These are phyloP conservation scores for Breynia disticha DNA, from an alignment of 441 rosid genomes.

Conservation along the genomic window DNA sequence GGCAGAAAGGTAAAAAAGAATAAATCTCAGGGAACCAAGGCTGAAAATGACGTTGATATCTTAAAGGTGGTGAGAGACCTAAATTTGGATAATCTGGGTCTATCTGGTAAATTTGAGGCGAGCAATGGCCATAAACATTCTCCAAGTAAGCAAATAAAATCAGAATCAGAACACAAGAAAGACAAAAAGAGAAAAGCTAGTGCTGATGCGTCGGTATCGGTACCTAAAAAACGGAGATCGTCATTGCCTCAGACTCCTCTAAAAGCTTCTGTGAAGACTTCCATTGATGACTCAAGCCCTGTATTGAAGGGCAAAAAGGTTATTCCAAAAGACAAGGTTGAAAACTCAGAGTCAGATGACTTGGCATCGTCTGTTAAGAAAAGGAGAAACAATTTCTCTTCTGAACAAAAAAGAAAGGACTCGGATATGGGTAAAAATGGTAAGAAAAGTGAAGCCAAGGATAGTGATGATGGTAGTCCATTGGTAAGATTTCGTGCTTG, in stretches of 20 bases:
- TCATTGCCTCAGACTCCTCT: constrained; percentile 50
- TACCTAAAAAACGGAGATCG: constrained; percentile 77
- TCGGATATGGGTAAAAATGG: constrained; percentile 32
- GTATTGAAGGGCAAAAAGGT: constrained; percentile 32
- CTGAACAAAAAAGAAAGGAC: constrained; percentile 37
- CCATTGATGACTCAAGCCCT: constrained; percentile 29
- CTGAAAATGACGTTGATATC: constrained; percentile 70
- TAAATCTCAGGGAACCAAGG: constrained; percentile 35
- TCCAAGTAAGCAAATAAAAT: constrained; percentile 34
- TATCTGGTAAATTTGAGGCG: constrained; percentile 55
- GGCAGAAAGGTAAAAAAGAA: constrained; percentile 46
- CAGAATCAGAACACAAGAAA: constrained; percentile 35
- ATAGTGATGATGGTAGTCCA: constrained; percentile 32
- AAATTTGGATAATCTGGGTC: constrained; percentile 58
- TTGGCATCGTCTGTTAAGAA: constrained; percentile 35
- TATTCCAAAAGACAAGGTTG: constrained; percentile 18
- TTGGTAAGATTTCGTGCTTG: constrained; percentile 36
- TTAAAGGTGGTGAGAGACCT: constrained; percentile 91
- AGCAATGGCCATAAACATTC: constrained; percentile 71
- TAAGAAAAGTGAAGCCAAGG: constrained; percentile 39
- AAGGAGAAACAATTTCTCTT: constrained; percentile 29
- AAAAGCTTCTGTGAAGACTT: constrained; percentile 27
- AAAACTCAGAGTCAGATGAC: constrained; percentile 29
- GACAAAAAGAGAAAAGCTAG: constrained; percentile 46
- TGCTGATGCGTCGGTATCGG: constrained; percentile 42